Evolutionary conservation across 768 basidiomycete species (phyloP), one percentile per base, ranked within the genome.

Genomic region (Candolleomyces eurysporus): DNA sequence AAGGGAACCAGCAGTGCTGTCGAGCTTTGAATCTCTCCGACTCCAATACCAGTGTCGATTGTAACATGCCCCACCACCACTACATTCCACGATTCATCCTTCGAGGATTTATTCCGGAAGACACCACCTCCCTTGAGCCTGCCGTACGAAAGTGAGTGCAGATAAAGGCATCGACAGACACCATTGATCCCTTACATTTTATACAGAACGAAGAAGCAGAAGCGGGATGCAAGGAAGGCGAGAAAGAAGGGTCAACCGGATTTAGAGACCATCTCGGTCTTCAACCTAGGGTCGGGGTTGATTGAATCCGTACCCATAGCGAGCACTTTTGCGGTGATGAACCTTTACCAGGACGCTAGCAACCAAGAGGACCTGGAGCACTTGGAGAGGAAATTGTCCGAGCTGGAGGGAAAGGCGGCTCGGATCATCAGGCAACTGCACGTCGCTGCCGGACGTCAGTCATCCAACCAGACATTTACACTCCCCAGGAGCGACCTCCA

Each of bases 31-130:
- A 11, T 43, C 42, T 43, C 11, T 43, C 42, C n/a, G 3, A 43
- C 42, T 5, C 3, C 42, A 2, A 43, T 43, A n/a, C n/a, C 42
- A 13, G 13, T 1, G n/a, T 43, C 42, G n/a, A 43, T n/a, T 43
- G 11, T 43, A 43, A 60, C 32, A 46, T 65, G 11, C 66, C 68
- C 39, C 72, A 69, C 49, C 71, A 73, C 6, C 73, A 75, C 45
- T 67, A 65, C 26, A 69, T 75, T 40, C 73, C 74, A 3, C 57
- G 67, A 5, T 75, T 75, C 54, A 70, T 75, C 50, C 58, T 75
- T 4, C 68, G 72, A 3, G 64, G 66, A 31, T 75, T 72, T 22
- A 32, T 52, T 57, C 59, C 43, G 46, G 56, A 55, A 30, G 57
- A 60, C 13, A 26, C 52, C 26, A 49, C 5, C 13, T n/a, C n/a